Base-by-base conservation (phyloP, 2,329 filamentous ascomycete genomes). In the Penicillium sp. region DNA sequence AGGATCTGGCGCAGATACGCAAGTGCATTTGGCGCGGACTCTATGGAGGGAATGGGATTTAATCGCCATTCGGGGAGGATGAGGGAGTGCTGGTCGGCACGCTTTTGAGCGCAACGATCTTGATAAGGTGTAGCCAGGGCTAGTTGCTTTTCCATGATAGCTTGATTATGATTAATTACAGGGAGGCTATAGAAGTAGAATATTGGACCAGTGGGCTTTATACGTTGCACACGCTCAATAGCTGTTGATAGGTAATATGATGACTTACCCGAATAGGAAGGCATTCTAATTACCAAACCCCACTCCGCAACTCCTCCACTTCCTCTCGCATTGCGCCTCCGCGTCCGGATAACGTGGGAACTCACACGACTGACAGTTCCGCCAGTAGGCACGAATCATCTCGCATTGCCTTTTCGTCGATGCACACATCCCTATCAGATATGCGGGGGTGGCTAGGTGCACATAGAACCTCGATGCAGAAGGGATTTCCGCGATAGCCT, bases 361-460 rank as follows among this genome's bases (percentile, higher is more conserved):
- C 11, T 71, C 72, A 4, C 66, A 67, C n/a, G 61, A 58, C 26
- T 64, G 67, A 53, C 74, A 77, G 38, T 72, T 71, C 16, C 57
- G 62, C 75, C 74, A 77, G 49, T 77, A 77, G 0, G 47, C 55
- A 7, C 72, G 64, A 13, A 77, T 62, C 2, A 67, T 57, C 4
- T 69, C 65, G 42, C 74, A 75, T 19, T 77, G 74, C 11, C 57
- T 51, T 0, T 26, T 30, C 0, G 64, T 67, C 5, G 59, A 70
- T 1, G 72, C 73, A 34, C 73, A 64, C 56, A 75, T 73, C 0
- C 69, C 73, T 0, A 71, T 69, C 3, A 77, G 52, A 43, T 73
- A 76, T 0, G 71, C 72, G 0, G 71, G 65, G 0, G 69, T 68
- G 1, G 73, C 74, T 58, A 77, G 61, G 51, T 77, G 74, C 30